Evolutionary conservation across 345 rosid genomes (phyloP).

Genomic region (Raphanus sativus): DNA sequence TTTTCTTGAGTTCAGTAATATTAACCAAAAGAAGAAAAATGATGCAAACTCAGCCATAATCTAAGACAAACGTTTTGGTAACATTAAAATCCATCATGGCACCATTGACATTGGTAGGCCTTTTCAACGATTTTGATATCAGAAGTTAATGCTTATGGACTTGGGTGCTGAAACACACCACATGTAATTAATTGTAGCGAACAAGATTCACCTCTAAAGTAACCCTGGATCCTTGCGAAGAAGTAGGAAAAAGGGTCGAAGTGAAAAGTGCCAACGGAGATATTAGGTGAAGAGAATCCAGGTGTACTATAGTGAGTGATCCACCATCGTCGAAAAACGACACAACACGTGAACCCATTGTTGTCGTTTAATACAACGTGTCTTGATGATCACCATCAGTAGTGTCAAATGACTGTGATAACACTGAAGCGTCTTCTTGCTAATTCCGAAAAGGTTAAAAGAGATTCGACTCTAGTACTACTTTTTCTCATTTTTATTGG

Average conservation of each 20-base stretch:
- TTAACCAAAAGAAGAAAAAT: not conserved
- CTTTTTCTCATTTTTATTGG: not conserved
- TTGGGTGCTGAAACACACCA: not conserved
- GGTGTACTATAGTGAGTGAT: conserved; percentile 2
- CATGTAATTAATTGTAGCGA: not conserved
- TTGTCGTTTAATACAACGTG: conserved; percentile 23
- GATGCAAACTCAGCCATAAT: not conserved
- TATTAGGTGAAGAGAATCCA: conserved; percentile 26
- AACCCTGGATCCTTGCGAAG: not conserved
- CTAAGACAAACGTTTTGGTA: not conserved
- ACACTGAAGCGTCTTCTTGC: conserved; percentile 1
- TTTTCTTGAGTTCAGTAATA: not conserved
- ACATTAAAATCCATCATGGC: not conserved
- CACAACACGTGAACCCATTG: conserved; percentile 30
- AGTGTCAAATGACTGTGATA: conserved; percentile 1
- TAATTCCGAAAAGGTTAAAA: not conserved
- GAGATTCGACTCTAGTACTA: conserved; percentile 15
- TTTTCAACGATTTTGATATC: not conserved
- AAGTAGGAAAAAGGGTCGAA: not conserved
- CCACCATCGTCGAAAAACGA: conserved; percentile 1
- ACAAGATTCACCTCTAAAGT: not conserved
- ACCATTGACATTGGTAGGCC: not conserved
- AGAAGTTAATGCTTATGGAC: not conserved
- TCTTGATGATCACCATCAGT: not conserved
- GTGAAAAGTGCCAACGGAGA: not conserved